Evolutionary conservation across 2,329 filamentous ascomycete species (phyloP).

Genomic region (Diaporthe citri): DNA sequence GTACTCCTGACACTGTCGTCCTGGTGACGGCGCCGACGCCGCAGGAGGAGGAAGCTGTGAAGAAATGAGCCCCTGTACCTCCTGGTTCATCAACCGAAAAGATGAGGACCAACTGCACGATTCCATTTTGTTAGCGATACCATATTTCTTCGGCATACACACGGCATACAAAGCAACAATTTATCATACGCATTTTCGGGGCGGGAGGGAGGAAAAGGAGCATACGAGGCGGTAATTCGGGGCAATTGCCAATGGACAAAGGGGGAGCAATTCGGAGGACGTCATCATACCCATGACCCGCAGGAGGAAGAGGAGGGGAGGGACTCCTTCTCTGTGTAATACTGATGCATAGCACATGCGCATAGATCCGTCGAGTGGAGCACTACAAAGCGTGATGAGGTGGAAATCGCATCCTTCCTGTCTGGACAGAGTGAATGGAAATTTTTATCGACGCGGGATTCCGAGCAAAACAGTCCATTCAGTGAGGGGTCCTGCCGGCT

Average conservation of each 20-base stretch:
- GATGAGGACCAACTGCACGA: conserved; percentile 3
- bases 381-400: not conserved
- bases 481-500: not conserved
- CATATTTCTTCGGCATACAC: conserved; percentile 17
- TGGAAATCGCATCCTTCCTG: not conserved
- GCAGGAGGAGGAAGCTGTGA: not conserved
- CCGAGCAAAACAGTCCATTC: not conserved
- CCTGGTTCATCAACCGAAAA: not conserved
- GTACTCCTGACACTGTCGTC: conserved; percentile 36
- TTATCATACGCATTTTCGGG: conserved; percentile 3
- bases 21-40: conserved; percentile 32
- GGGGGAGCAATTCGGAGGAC: not conserved
- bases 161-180: conserved; percentile 21
- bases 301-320: not conserved
- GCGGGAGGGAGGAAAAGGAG: not conserved
- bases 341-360: not conserved
- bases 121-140: conserved; percentile 30
- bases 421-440: too few species aligned
- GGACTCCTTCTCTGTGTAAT: not conserved
- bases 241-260: not conserved
- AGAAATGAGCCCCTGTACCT: not conserved
- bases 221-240: not conserved
- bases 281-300: not conserved
- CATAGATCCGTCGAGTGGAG: not conserved
- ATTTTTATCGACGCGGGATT: fast-evolving